Conservation (phyloP, 805 yeast species). For the Torulaspora quercuum region DNA sequence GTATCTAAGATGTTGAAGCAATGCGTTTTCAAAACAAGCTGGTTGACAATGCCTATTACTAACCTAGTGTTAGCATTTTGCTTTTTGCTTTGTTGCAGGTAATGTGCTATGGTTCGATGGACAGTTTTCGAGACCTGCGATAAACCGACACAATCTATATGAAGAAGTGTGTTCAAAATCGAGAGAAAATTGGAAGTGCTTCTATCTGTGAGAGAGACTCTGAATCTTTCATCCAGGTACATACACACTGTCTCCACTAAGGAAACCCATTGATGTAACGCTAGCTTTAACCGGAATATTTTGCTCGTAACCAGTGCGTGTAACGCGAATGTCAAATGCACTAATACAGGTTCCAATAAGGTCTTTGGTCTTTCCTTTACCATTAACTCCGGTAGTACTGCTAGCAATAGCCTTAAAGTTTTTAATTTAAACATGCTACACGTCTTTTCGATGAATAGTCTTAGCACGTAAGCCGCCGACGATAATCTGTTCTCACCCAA, state of each 20-base stretch:
- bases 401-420: slow-evolving; percentile 23
- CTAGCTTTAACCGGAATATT: slow-evolving; percentile 26
- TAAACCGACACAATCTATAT: slow-evolving; percentile 27
- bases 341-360: slow-evolving; percentile 22
- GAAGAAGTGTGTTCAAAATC: slow-evolving; percentile 25
- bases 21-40: slow-evolving; percentile 41
- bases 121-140: slow-evolving; percentile 21
- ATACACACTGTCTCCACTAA: slow-evolving; percentile 19
- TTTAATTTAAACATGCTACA: slow-evolving; percentile 26
- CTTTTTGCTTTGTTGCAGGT: slow-evolving; percentile 23
- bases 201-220: slow-evolving; percentile 25
- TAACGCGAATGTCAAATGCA: slow-evolving; percentile 28
- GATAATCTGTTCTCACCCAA: slow-evolving; percentile 31
- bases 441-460: slow-evolving; percentile 33
- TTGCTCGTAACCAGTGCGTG: slow-evolving; percentile 21
- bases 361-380: slow-evolving; percentile 11
- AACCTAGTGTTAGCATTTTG: slow-evolving; percentile 35
- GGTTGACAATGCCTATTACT: slow-evolving; percentile 46
- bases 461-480: slow-evolving; percentile 26
- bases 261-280: slow-evolving; percentile 27
- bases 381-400: slow-evolving; percentile 29
- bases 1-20: slow-evolving; percentile 41
- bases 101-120: slow-evolving; percentile 20
- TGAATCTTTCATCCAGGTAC: slow-evolving; percentile 16
- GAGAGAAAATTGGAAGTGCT: slow-evolving; percentile 29